Evolutionary conservation across 805 yeast genomes (phyloP), one percentile per base, ranked within the genome.

Genomic region (Kazachstania viticola): DNA sequence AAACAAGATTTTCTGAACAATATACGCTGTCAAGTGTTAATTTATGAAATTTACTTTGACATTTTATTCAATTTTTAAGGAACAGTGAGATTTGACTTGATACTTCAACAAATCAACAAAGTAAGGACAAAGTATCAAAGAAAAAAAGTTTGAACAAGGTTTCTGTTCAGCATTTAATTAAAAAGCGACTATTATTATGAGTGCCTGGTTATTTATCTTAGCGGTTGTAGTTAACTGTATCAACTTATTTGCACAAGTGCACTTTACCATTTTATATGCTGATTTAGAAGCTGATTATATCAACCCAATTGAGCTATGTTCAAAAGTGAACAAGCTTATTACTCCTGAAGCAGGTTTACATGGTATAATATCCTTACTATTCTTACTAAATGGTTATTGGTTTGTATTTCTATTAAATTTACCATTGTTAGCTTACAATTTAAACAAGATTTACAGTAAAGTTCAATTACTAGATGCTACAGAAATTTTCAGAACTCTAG

Each of bases 221-320:
- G 83, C 95, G 8, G 94, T 87, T 27, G 54, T 87, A 37, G 68
- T 79, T 41, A 88, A 88, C 61, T 91, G 94, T 37, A 72, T 80
- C 46, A 84, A 81, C 68, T 67, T 88, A 61, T 85, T 88, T 54
- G 67, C 81, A 25, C 96, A 87, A 64, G 96, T 87, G 35, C 91
- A 81, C 60, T 87, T 87, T 71, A 84, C 95, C 30, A 85, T 87
- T 61, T 76, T 85, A 79, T 88, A 81, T 66, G 81, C 94, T 43
- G 97, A 87, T 61, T 69, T 87, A 58, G 97, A 83, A 61, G 77
- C 87, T 52, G 98, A 91, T 60, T 91, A 88, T 67, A 87, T 88
- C 64, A 91, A 88, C 60, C 97, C 97, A 35, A 84, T 88, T 56
- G 97, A 88, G 62, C 69, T 91, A 48, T 91, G 98, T 64, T 83